Percentiles rank a stretch among this genome's conserved stretches.
Evolutionary conservation across 768 basidiomycete species (phyloP).

Genomic region (Trichaptum fuscoviolaceum): DNA sequence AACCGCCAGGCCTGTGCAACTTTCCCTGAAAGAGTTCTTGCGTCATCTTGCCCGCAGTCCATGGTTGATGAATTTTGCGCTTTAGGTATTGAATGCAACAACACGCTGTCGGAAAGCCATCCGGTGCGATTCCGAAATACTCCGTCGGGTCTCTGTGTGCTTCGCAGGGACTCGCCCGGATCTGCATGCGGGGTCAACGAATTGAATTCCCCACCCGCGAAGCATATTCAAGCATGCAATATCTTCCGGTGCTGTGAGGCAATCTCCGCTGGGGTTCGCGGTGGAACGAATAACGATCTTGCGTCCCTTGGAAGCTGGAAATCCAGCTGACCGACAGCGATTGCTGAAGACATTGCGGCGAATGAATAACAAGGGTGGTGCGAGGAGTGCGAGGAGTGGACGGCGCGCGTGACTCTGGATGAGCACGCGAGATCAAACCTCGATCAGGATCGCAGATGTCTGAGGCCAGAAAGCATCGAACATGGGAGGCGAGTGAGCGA

Average conservation of each 20-base stretch:
- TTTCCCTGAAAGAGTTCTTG: no score
- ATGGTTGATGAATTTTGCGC: no score
- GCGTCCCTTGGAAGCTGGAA: neutral
- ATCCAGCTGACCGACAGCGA: neutral
- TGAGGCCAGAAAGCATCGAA: no score
- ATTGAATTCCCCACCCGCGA: neutral
- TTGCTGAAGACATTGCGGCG: neutral
- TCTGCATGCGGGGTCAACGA: neutral
- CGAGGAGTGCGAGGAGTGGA: neutral
- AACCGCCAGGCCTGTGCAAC: no score
- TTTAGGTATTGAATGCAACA: no score
- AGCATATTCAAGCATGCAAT: neutral
- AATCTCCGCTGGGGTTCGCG: neutral
- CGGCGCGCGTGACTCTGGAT: neutral
- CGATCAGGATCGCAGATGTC: no score
- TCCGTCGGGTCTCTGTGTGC: no score
- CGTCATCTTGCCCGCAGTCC: no score
- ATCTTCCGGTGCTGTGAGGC: neutral
- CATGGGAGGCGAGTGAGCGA: neutral
- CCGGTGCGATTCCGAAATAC: no score
- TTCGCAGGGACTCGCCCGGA: neutral
- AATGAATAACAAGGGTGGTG: neutral
- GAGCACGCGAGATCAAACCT: neutral
- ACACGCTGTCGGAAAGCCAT: no score
- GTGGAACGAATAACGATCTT: no score